Conservation (phyloP, 2,329 filamentous ascomycete genomes). For the Chaetothyriales sp. region DNA sequence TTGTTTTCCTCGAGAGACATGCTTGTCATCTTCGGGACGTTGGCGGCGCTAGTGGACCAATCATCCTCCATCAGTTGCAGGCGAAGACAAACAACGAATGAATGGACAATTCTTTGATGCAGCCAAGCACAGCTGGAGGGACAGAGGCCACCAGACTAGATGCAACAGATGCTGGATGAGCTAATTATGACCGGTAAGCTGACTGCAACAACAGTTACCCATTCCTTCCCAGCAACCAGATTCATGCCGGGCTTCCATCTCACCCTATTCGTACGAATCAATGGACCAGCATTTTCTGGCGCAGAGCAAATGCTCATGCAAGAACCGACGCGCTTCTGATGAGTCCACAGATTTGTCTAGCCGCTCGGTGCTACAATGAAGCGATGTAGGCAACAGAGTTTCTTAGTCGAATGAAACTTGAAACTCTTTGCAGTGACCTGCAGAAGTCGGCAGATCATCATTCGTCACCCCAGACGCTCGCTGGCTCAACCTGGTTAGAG, state of each 20-base stretch:
- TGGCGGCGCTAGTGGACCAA: background rate
- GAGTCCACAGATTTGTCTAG: background rate
- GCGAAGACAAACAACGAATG: background rate
- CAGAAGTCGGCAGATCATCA: background rate
- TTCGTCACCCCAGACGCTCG: background rate
- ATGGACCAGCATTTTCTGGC: background rate
- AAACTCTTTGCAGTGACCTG: background rate
- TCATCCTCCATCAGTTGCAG: background rate
- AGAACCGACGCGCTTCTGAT: background rate
- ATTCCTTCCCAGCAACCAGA: background rate
- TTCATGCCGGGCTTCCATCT: background rate
- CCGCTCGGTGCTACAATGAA: background rate
- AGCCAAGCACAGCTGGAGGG: background rate
- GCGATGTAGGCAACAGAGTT: background rate
- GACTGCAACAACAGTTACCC: background rate
- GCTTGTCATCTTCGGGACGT: background rate
- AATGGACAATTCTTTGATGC: background rate
- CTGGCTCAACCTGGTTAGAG: background rate
- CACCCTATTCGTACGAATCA: background rate
- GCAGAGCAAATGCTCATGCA: background rate
- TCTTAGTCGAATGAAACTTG: background rate
- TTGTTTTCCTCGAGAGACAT: no score
- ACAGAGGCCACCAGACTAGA: background rate
- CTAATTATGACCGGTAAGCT: background rate
- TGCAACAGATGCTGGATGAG: background rate